phyloP scores from a whole-genome alignment of 352 stramenopile species.

The Pythium sp. region DNA sequence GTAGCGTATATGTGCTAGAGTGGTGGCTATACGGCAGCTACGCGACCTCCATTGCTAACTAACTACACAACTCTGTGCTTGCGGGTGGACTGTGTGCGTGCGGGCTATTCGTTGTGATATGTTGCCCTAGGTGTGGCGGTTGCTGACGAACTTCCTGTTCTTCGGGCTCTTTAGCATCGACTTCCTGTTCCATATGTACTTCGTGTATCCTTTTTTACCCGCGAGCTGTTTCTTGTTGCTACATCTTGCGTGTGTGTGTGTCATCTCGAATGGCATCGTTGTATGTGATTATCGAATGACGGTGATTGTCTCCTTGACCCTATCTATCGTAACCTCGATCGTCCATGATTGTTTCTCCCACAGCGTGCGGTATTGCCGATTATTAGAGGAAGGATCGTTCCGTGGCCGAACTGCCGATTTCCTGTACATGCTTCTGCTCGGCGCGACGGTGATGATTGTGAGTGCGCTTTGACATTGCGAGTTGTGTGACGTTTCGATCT shows the following conservation, averaged over 20 bases:
- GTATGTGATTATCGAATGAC: neutral
- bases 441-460: conserved; percentile 93
- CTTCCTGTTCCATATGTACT: conserved; percentile 99
- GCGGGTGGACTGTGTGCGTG: neutral
- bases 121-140: conserved; percentile 84
- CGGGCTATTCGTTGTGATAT: neutral
- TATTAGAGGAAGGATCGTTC: conserved; percentile 99
- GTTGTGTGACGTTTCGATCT: neutral
- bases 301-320: conserved; percentile 3
- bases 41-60: neutral
- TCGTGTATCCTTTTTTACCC: conserved; percentile 83
- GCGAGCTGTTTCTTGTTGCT: conserved; percentile 14
- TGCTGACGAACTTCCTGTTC: conserved; percentile 99
- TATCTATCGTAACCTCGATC: neutral
- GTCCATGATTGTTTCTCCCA: neutral
- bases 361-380: conserved; percentile 93
- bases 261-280: neutral
- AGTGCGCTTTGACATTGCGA: conserved; percentile 15
- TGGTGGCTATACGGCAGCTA: neutral
- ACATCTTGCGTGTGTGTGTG: conserved; percentile 5
- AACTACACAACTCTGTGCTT: neutral
- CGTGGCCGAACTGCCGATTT: conserved; percentile 96
- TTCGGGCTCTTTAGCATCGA: conserved; percentile 99
- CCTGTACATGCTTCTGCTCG: conserved; percentile 97
- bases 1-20: neutral